Evolutionary conservation across 305 asterid genomes (phyloP).

Genomic region (Coffea humblotiana): DNA sequence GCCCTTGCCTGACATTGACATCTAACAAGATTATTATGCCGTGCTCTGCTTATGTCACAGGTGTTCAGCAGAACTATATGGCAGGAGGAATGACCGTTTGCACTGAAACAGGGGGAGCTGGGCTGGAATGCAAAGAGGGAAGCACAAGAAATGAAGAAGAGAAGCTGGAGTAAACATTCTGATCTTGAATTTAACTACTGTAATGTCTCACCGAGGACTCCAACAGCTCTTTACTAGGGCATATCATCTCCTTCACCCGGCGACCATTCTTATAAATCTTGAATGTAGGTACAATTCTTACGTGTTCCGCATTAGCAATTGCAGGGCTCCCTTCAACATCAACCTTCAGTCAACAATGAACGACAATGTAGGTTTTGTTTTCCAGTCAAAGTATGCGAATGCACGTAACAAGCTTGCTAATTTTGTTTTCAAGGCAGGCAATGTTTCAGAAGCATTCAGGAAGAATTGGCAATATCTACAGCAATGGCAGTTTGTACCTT

Average conservation of each 20-base stretch:
- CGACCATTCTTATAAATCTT: constrained; percentile 70
- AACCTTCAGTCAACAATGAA: constrained; percentile 49
- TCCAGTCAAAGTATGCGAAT: neutral
- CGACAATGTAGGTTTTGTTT: neutral
- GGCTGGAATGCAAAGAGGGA: constrained; percentile 22
- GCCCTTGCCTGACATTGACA: constrained; percentile 44
- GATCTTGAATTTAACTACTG: constrained; percentile 40
- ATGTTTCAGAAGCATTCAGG: neutral
- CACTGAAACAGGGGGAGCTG: constrained; percentile 23
- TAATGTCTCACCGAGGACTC: constrained; percentile 89
- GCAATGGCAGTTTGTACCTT: constrained; percentile 51
- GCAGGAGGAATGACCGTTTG: constrained; percentile 11
- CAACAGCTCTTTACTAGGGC: constrained; percentile 71
- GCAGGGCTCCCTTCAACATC: constrained; percentile 60
- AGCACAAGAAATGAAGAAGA: constrained; percentile 19
- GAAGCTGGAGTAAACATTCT: constrained; percentile 10
- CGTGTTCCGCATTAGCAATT: constrained; percentile 60
- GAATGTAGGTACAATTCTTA: constrained; percentile 70
- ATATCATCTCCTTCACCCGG: constrained; percentile 80
- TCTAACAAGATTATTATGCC: constrained; percentile 38
- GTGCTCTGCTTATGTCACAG: constrained; percentile 42
- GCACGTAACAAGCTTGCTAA: neutral
- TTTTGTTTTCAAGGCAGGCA: neutral
- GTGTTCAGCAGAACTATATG: constrained; percentile 29
- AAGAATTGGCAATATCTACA: neutral